phyloP scores from a whole-genome alignment of 2,329 filamentous ascomycete species.

The Fusarium longipes region DNA sequence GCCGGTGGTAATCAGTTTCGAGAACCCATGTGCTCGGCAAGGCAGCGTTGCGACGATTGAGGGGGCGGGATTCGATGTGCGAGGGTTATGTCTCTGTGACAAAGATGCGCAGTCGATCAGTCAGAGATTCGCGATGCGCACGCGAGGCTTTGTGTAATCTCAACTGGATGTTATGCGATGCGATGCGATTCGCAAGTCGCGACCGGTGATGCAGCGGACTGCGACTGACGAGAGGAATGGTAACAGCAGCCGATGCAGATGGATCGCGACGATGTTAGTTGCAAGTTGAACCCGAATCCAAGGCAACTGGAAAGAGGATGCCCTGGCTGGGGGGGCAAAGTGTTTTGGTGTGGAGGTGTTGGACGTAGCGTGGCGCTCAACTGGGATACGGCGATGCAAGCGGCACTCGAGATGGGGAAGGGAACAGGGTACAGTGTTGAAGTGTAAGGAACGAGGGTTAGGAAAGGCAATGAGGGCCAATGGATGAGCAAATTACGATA shows the following conservation, averaged over 20 bases:
- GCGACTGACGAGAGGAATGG: slow-evolving; percentile 23
- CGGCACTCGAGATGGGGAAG: slow-evolving; percentile 38
- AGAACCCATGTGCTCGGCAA: slow-evolving; percentile 46
- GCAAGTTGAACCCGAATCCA: slow-evolving; percentile 29
- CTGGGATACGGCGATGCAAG: slow-evolving; percentile 43
- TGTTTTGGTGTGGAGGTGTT: slow-evolving; percentile 44
- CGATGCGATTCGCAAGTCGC: slow-evolving; percentile 42
- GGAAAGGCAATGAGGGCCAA: slow-evolving; percentile 8
- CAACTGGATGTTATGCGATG: slow-evolving; percentile 18
- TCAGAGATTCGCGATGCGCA: slow-evolving; percentile 45
- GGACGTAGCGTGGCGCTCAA: slow-evolving; percentile 39
- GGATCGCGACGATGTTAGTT: slow-evolving; percentile 38
- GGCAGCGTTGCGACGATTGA: slow-evolving; percentile 37
- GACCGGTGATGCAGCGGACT: slow-evolving; percentile 35
- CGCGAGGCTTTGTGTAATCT: slow-evolving; percentile 37
- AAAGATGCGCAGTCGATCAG: slow-evolving; percentile 37
- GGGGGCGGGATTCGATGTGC: slow-evolving; percentile 29
- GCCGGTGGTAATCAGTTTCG: slow-evolving; percentile 38
- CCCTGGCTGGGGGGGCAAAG: slow-evolving; percentile 40
- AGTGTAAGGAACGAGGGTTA: slow-evolving; percentile 1
- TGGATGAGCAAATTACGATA: slow-evolving; percentile 8
- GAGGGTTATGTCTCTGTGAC: slow-evolving; percentile 16
- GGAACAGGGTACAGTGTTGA: slow-evolving; percentile 23
- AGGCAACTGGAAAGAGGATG: slow-evolving; percentile 30
- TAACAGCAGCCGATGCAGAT: slow-evolving; percentile 15